A percentile compares a stretch with the other conserved stretches of the same genome.
Evolutionary conservation across 1,284 basidiomycete genomes (phyloP).

Genomic region (Cystobasidiaceae sp.): DNA sequence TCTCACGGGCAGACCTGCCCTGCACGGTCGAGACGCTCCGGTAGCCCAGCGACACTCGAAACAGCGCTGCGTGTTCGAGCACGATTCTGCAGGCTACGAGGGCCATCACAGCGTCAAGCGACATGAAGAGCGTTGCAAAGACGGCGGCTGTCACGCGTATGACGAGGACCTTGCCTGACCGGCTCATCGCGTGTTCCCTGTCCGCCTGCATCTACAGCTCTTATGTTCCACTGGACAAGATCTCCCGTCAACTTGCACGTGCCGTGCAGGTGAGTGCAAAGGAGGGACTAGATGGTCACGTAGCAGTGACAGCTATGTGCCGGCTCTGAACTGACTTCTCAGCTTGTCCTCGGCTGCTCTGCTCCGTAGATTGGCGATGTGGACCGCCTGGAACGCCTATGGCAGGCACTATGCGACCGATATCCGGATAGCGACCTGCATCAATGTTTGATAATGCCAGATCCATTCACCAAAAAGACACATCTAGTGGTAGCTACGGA

Average conservation of each 20-base stretch:
- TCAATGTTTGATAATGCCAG: slow-evolving; percentile 8
- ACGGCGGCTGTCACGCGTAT: too few species aligned
- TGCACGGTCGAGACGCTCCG: too few species aligned
- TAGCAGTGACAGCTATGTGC: background rate
- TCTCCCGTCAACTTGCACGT: background rate
- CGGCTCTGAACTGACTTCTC: too few species aligned
- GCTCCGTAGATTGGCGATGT: slow-evolving; percentile 1
- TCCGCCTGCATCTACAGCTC: background rate
- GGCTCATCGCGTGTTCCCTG: slow-evolving; percentile 2
- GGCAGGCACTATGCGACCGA: background rate
- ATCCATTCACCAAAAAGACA: background rate
- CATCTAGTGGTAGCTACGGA: slow-evolving; percentile 10
- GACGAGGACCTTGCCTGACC: background rate
- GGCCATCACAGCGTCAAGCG: background rate
- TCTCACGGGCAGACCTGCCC: too few species aligned
- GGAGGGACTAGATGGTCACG: background rate
- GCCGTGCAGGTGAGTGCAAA: background rate
- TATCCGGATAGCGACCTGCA: slow-evolving; percentile 1
- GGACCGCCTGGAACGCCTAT: slow-evolving; percentile 10
- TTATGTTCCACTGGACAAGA: slow-evolving; percentile 19
- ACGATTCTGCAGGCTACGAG: background rate
- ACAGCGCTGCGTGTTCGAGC: too few species aligned
- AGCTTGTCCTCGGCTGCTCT: too few species aligned
- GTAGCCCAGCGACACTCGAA: too few species aligned
- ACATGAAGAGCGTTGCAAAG: background rate